These are phyloP conservation scores for Scalesia atractyloides DNA, from an alignment of 129 eudicot species.

Conservation along the genomic window DNA sequence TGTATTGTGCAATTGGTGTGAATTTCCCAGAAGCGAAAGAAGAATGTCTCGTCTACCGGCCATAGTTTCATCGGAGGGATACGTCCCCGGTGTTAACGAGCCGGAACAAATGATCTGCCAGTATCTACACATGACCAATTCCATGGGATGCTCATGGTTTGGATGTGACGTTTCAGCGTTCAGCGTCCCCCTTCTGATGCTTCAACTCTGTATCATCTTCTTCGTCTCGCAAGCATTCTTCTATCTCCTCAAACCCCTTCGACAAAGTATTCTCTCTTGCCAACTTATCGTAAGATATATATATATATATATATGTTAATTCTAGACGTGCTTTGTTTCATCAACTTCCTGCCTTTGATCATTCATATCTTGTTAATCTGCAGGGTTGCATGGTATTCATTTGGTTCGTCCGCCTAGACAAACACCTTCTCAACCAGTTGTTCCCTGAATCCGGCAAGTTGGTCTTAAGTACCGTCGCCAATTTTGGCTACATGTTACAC, in stretches of 20 bases:
- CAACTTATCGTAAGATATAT: slow-evolving; percentile 63
- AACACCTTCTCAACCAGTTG: neutral
- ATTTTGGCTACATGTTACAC: slow-evolving; percentile 54
- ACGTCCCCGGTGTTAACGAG: slow-evolving; percentile 35
- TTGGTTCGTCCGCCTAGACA: slow-evolving; percentile 27
- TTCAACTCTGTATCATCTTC: slow-evolving; percentile 46
- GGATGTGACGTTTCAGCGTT: slow-evolving; percentile 45
- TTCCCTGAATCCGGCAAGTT: slow-evolving; percentile 58
- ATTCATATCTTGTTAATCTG: slow-evolving; percentile 3
- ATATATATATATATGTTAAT: neutral
- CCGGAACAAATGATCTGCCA: slow-evolving; percentile 53
- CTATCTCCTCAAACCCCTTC: slow-evolving; percentile 49
- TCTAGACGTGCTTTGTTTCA: neutral
- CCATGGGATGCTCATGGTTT: slow-evolving; percentile 44
- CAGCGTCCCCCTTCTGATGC: slow-evolving; percentile 43
- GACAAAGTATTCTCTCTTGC: slow-evolving; percentile 58
- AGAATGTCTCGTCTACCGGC: slow-evolving; percentile 37
- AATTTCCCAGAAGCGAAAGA: too few species aligned
- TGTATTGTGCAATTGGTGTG: neutral
- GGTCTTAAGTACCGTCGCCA: slow-evolving; percentile 49
- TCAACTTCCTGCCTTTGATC: neutral
- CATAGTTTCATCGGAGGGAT: slow-evolving; percentile 36
- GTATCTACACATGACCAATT: slow-evolving; percentile 30
- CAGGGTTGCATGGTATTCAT: slow-evolving; percentile 57
- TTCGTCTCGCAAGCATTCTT: slow-evolving; percentile 30